Conservation (phyloP, 495 filamentous ascomycete species). For the Annulohypoxylon bovei region DNA sequence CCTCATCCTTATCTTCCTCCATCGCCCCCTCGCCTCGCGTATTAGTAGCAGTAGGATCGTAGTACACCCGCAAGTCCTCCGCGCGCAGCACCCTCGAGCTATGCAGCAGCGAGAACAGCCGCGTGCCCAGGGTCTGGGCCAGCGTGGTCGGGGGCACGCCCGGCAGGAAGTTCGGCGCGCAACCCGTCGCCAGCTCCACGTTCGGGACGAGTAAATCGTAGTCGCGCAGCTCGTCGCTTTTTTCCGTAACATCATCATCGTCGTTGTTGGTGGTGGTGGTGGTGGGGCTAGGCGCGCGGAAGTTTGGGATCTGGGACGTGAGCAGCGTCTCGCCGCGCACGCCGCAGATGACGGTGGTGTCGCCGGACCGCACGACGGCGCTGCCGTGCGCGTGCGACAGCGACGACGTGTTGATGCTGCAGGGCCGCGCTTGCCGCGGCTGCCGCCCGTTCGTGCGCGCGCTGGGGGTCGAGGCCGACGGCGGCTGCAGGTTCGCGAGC, state of each 20-base stretch:
- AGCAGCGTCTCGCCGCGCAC: constrained; percentile 86
- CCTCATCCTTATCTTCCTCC: constrained; percentile 52
- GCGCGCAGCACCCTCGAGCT: constrained; percentile 68
- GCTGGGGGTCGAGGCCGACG: constrained; percentile 59
- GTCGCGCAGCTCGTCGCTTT: constrained; percentile 56
- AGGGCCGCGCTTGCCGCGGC: constrained; percentile 72
- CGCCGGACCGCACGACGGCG: constrained; percentile 85
- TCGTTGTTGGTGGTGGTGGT: too few relatives aligned
- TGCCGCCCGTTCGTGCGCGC: constrained; percentile 81
- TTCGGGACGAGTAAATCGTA: constrained; percentile 89
- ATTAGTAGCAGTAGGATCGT: constrained; percentile 53
- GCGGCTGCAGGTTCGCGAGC: constrained; percentile 81
- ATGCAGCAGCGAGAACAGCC: constrained; percentile 78
- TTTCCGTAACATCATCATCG: too few relatives aligned
- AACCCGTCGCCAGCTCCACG: constrained; percentile 88
- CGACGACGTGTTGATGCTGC: constrained; percentile 77
- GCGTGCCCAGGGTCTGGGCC: constrained; percentile 83
- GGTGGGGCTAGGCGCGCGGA: constrained; percentile 62
- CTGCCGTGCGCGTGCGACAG: constrained; percentile 89
- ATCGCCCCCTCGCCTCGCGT: constrained; percentile 45
- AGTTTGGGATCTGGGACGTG: constrained; percentile 73
- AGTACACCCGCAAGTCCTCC: constrained; percentile 74
- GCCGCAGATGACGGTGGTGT: constrained; percentile 92
- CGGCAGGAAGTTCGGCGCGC: constrained; percentile 83
- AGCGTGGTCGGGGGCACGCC: constrained; percentile 80